Percentiles rank a stretch among this genome's conserved stretches.
phyloP scores from a whole-genome alignment of 2,329 filamentous ascomycete genomes.

The Fusarium torulosum region DNA sequence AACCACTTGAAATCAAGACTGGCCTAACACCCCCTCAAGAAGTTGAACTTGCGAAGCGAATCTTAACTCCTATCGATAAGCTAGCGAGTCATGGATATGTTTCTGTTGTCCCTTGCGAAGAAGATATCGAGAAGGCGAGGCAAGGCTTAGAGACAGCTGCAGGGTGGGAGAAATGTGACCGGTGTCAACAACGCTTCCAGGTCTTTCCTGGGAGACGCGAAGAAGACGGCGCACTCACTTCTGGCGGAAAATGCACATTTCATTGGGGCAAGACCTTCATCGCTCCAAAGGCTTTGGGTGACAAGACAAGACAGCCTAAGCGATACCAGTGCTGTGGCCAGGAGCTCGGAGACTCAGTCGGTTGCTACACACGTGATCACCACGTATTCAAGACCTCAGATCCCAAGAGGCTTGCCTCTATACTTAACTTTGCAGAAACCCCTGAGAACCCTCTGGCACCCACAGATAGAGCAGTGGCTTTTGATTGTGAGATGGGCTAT shows the following conservation, averaged over 20 bases:
- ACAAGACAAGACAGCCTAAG: conserved; percentile 68
- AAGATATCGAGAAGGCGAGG: conserved; percentile 75
- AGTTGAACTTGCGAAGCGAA: conserved; percentile 69
- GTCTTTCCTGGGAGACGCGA: conserved; percentile 88
- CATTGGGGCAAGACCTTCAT: conserved; percentile 81
- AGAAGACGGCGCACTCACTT: conserved; percentile 79
- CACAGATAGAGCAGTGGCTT: conserved; percentile 75
- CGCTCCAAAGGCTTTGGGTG: conserved; percentile 68
- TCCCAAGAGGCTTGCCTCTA: conserved; percentile 78
- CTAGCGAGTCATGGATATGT: conserved; percentile 83
- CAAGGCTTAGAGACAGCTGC: conserved; percentile 74
- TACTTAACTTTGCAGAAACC: conserved; percentile 85
- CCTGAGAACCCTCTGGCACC: conserved; percentile 71
- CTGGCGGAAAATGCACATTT: conserved; percentile 81
- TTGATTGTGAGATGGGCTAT: conserved; percentile 99
- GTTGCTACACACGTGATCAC: conserved; percentile 77
- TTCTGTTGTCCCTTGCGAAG: conserved; percentile 71
- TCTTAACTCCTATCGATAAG: conserved; percentile 73
- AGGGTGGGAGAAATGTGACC: conserved; percentile 90
- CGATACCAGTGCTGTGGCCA: conserved; percentile 85
- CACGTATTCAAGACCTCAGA: conserved; percentile 92
- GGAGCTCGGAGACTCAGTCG: conserved; percentile 75
- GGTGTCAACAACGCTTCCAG: conserved; percentile 88
- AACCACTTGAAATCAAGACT: conserved; percentile 71
- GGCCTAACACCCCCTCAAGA: conserved; percentile 78